Conservation (phyloP, 75 land plant genomes). For the Adiantum capillusveneris region DNA sequence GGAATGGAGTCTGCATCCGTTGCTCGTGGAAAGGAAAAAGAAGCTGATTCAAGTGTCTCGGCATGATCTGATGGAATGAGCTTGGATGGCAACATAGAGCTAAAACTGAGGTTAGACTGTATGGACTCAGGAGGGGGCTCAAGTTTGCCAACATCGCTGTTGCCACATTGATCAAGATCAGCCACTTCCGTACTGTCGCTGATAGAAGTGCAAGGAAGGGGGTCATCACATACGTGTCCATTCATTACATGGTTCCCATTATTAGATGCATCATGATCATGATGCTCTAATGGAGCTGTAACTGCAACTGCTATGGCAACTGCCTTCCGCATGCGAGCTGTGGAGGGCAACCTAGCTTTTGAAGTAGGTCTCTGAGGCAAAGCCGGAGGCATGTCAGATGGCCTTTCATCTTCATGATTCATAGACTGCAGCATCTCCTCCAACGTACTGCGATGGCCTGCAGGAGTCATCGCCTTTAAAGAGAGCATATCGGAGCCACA, state of each 20-base stretch:
- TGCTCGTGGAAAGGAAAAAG: neutral
- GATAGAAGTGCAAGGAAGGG: too few species aligned
- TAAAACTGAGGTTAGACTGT: too few species aligned
- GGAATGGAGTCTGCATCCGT: conserved; percentile 7
- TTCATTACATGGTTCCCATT: too few species aligned
- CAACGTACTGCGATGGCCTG: conserved; percentile 35
- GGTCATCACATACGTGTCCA: too few species aligned
- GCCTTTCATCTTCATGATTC: conserved; percentile 33
- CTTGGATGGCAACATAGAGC: too few species aligned
- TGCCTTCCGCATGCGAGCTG: conserved; percentile 25
- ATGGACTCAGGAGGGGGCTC: too few species aligned
- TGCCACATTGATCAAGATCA: too few species aligned
- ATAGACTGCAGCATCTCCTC: conserved; percentile 74
- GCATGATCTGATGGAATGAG: too few species aligned
- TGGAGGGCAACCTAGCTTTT: conserved; percentile 49
- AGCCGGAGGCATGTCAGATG: conserved; percentile 62
- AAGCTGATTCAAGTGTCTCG: too few species aligned
- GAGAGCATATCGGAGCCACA: neutral
- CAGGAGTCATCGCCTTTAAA: neutral
- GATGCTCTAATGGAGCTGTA: neutral
- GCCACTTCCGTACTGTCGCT: too few species aligned
- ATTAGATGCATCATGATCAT: too few species aligned
- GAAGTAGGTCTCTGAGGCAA: conserved; percentile 66
- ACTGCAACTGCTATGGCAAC: conserved; percentile 12
- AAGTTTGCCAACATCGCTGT: too few species aligned